Conservation (phyloP, 2,329 filamentous ascomycete genomes). For the Pseudocercospora crystallina region DNA sequence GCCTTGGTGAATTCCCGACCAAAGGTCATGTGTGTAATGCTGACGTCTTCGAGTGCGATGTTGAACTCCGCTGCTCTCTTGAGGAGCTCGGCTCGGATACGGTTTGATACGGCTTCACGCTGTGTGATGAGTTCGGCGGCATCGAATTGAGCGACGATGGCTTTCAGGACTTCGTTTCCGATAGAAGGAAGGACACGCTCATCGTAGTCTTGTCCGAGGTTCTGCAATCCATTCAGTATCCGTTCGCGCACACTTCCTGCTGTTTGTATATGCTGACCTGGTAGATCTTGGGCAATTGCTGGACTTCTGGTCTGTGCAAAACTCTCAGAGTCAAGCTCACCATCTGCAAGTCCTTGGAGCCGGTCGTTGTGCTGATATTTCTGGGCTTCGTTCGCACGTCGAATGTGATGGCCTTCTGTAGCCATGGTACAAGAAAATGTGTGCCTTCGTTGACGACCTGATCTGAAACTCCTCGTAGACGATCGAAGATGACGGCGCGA, state of each 20-base stretch:
- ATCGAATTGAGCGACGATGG: slow-evolving; percentile 55
- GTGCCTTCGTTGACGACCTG: slow-evolving; percentile 92
- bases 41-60: slow-evolving; percentile 97
- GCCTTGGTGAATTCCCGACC: slow-evolving; percentile 98
- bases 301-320: slow-evolving; percentile 89
- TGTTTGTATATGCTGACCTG: slow-evolving; percentile 63
- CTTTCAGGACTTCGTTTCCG: slow-evolving; percentile 57
- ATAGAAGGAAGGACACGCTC: slow-evolving; percentile 59
- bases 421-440: slow-evolving; percentile 92
- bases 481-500: slow-evolving; percentile 96
- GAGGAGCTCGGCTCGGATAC: slow-evolving; percentile 88
- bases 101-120: slow-evolving; percentile 92
- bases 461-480: slow-evolving; percentile 88
- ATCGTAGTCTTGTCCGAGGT: slow-evolving; percentile 96
- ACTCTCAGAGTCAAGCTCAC: slow-evolving; percentile 96
- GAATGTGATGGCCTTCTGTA: slow-evolving; percentile 91
- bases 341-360: slow-evolving; percentile 99
- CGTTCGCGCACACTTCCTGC: background rate
- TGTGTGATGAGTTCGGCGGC: slow-evolving; percentile 80
- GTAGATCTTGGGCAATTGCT: slow-evolving; percentile 94
- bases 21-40: slow-evolving; percentile 99
- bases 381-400: slow-evolving; percentile 96
- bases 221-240: too few species aligned
- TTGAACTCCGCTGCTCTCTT: slow-evolving; percentile 96
- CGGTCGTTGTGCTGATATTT: slow-evolving; percentile 96